Base-by-base conservation (phyloP, 2,329 filamentous ascomycete genomes). In the Phialophora macrospora region DNA sequence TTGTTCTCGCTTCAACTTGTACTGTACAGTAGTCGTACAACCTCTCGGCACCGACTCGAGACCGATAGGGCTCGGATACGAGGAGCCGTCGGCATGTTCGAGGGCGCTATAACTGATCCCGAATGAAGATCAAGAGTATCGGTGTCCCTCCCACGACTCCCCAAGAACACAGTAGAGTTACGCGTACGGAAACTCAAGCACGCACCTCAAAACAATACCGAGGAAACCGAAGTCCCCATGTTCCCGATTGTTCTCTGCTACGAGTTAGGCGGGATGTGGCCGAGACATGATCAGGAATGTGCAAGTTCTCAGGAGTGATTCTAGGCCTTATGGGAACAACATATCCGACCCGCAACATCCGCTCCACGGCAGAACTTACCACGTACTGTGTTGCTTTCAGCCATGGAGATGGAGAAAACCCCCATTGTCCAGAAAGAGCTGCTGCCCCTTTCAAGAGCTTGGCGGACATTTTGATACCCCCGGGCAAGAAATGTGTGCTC, bases 1-100 rank as follows among this genome's bases (percentile, higher is more conserved):
- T 22, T 44, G 59, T 32, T 62, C 59, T 26, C 30, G 59, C 44
- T 48, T 26, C 48, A 51, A 22, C 48, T 49, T 11, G 17, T 1
- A 1, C n/a, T n/a, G n/a, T n/a, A n/a, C n/a, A n/a, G n/a, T 4
- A 8, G 30, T 30, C 30, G 30, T 30, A 30, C 30, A 30, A 30
- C 30, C 1, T 9, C 46, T 49, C 46, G 46, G 46, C 20, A 49
- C 12, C 8, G 46, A 49, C 24, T 14, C 17, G 46, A 11, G 46
- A 22, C 20, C 20, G 20, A 24, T 26, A 51, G 20, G 24, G 22
- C 14, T 14, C 48, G 48, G 48, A 26, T 26, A 34, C 9, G 30
- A 32, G 30, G 2, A 32, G 8, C 30, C 30, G 30, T 32, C 8
- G 32, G 32, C 1, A 8, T 30, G 8, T 30, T 30, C 30, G 8